A percentile compares a stretch with the other conserved stretches of the same genome.
phyloP scores from a whole-genome alignment of 345 rosid genomes.

The Arabis alpina region DNA sequence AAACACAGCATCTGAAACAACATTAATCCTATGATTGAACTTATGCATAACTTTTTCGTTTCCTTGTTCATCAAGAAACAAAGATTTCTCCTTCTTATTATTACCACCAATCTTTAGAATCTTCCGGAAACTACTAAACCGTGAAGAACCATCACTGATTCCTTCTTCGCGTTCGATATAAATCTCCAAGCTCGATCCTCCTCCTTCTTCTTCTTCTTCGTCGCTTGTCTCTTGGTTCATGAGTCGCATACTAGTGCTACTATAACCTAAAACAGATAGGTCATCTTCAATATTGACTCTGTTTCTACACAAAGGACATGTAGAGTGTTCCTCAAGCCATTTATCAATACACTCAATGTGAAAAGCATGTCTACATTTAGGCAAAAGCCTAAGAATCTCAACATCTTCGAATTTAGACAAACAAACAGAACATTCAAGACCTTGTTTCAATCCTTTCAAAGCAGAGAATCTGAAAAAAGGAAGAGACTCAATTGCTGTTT shows the following conservation, averaged over 20 bases:
- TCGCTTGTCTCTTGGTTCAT: conserved; percentile 39
- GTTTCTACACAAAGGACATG: conserved; percentile 84
- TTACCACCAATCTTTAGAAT: conserved; percentile 36
- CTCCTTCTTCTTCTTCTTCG: conserved; percentile 32
- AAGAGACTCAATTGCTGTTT: conserved; percentile 71
- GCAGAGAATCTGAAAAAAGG: conserved; percentile 92
- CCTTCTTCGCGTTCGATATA: conserved; percentile 75
- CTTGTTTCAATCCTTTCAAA: conserved; percentile 73
- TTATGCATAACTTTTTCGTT: conserved; percentile 51
- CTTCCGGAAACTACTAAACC: conserved; percentile 71
- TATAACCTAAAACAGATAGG: conserved; percentile 51
- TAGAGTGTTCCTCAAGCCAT: conserved; percentile 91
- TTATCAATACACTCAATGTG: conserved; percentile 81
- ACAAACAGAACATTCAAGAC: conserved; percentile 90
- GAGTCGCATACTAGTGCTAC: conserved; percentile 56
- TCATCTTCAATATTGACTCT: conserved; percentile 64
- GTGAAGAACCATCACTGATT: conserved; percentile 22
- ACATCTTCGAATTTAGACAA: conserved; percentile 80
- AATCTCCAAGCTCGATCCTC: conserved; percentile 54
- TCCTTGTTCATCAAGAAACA: conserved; percentile 35
- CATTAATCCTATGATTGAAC: conserved; percentile 62
- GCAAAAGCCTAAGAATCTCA: conserved; percentile 78
- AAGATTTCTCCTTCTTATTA: conserved; percentile 30
- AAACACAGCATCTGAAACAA: conserved; percentile 63
- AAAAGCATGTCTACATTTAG: conserved; percentile 89